Evolutionary conservation across 805 yeast species (phyloP).

Genomic region (Saccharomyces eubayanus): DNA sequence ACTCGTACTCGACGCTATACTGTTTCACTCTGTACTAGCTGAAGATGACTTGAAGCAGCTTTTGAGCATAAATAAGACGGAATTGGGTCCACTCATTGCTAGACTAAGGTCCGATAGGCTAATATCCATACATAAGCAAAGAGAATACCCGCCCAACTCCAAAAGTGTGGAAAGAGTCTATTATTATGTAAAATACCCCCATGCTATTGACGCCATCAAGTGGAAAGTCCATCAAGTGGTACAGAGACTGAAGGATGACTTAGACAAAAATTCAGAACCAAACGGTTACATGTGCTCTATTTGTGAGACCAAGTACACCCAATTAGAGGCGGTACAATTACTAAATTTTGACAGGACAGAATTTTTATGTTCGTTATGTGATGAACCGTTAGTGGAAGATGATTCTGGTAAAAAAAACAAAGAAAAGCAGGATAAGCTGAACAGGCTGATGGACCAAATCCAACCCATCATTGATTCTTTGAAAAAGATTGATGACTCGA

Average conservation of each 20-base stretch:
- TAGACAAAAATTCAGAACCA: slow-evolving; percentile 78
- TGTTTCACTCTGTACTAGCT: slow-evolving; percentile 80
- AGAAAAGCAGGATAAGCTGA: slow-evolving; percentile 71
- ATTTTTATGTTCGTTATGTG: slow-evolving; percentile 81
- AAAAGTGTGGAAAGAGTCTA: slow-evolving; percentile 70
- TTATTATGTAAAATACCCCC: slow-evolving; percentile 81
- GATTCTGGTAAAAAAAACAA: slow-evolving; percentile 77
- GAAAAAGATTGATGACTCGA: slow-evolving; percentile 72
- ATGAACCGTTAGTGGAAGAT: slow-evolving; percentile 71
- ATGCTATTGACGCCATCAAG: slow-evolving; percentile 89
- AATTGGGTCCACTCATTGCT: slow-evolving; percentile 73
- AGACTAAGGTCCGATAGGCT: slow-evolving; percentile 77
- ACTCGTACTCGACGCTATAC: slow-evolving; percentile 75
- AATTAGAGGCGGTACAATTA: slow-evolving; percentile 79
- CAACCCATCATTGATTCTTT: slow-evolving; percentile 79
- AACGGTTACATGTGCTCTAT: slow-evolving; percentile 90
- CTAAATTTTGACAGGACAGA: slow-evolving; percentile 71
- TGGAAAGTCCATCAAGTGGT: slow-evolving; percentile 93
- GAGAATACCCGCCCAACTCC: slow-evolving; percentile 55
- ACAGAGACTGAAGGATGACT: slow-evolving; percentile 66
- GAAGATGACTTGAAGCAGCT: slow-evolving; percentile 85
- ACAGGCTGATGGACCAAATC: slow-evolving; percentile 77
- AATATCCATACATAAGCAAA: slow-evolving; percentile 60
- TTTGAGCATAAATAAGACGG: slow-evolving; percentile 78
- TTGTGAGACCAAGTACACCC: slow-evolving; percentile 73